Conservation (phyloP, 306 rosid species). For the Acmispon strigosus region DNA sequence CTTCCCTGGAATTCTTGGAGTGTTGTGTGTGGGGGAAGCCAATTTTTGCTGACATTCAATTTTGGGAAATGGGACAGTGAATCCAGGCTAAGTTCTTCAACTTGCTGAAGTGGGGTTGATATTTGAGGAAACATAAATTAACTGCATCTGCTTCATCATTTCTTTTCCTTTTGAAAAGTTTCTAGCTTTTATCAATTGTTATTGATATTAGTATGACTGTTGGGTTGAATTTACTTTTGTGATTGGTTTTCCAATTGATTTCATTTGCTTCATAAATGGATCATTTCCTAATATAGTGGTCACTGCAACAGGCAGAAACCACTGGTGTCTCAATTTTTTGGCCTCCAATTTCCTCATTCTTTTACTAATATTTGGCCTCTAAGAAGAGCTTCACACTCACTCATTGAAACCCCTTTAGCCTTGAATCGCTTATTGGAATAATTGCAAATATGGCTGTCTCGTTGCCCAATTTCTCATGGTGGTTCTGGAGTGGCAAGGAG, state of each 20-base stretch:
- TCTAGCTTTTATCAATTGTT: not conserved
- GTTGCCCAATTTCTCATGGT: constrained; percentile 60
- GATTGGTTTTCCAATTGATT: constrained; percentile 11
- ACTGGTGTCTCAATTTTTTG: constrained; percentile 33
- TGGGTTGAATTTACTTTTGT: constrained; percentile 25
- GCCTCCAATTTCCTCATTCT: constrained; percentile 23
- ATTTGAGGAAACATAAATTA: constrained; percentile 13
- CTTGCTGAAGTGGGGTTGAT: constrained; percentile 24
- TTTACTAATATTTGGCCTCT: constrained; percentile 17
- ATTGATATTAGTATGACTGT: constrained; percentile 21
- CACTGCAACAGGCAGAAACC: constrained; percentile 70
- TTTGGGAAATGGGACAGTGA: constrained; percentile 18
- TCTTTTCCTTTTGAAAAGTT: not conserved
- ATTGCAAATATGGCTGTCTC: constrained; percentile 60
- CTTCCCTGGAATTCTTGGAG: constrained; percentile 8
- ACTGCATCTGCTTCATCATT: constrained; percentile 5
- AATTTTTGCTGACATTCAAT: constrained; percentile 17
- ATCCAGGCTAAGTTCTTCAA: constrained; percentile 6
- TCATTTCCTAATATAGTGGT: constrained; percentile 55
- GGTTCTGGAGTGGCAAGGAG: constrained; percentile 76
- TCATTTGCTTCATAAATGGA: constrained; percentile 25
- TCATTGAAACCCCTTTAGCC: constrained; percentile 1
- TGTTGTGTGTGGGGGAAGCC: not conserved
- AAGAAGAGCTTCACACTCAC: constrained; percentile 8
- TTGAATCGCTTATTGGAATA: not conserved